phyloP scores from a whole-genome alignment of 306 rosid species.

The Coriaria nepalensis region DNA sequence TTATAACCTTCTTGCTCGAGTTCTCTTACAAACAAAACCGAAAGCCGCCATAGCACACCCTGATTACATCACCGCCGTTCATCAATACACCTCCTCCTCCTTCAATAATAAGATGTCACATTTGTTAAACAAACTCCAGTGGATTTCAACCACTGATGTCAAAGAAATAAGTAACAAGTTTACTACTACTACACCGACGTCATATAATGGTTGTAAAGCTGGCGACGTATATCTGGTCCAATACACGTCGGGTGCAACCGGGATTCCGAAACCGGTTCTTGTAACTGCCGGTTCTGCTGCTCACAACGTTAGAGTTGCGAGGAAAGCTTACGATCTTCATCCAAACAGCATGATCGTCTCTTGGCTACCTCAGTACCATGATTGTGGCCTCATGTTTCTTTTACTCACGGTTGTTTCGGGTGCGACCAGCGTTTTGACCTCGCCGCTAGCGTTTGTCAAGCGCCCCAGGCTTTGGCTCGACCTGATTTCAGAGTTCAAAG shows the following conservation, averaged over 20 bases:
- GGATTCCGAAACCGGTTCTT: slow-evolving; percentile 61
- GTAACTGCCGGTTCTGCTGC: slow-evolving; percentile 63
- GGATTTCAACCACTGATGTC: slow-evolving; percentile 39
- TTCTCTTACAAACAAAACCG: slow-evolving; percentile 61
- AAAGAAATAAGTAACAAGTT: slow-evolving; percentile 3
- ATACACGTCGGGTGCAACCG: slow-evolving; percentile 79
- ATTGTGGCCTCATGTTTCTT: slow-evolving; percentile 77
- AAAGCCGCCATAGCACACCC: slow-evolving; percentile 61
- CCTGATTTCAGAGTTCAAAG: slow-evolving; percentile 41
- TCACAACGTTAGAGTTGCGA: slow-evolving; percentile 55
- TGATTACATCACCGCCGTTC: slow-evolving; percentile 28
- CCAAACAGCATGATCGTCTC: slow-evolving; percentile 53
- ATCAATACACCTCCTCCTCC: slow-evolving; percentile 23
- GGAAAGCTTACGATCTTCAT: slow-evolving; percentile 68
- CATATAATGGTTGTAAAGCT: slow-evolving; percentile 35
- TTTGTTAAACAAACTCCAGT: slow-evolving; percentile 23
- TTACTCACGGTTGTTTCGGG: slow-evolving; percentile 53
- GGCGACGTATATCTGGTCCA: slow-evolving; percentile 53
- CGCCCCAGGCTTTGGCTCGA: slow-evolving; percentile 67
- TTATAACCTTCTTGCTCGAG: slow-evolving; percentile 39
- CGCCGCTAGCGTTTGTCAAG: slow-evolving; percentile 40
- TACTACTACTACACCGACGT: not conserved
- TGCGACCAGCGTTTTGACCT: slow-evolving; percentile 47
- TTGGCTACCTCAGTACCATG: slow-evolving; percentile 85
- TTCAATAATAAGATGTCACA: slow-evolving; percentile 19